Base-by-base conservation (phyloP, 306 rosid species). In the Cotoneaster glaucophyllus region DNA sequence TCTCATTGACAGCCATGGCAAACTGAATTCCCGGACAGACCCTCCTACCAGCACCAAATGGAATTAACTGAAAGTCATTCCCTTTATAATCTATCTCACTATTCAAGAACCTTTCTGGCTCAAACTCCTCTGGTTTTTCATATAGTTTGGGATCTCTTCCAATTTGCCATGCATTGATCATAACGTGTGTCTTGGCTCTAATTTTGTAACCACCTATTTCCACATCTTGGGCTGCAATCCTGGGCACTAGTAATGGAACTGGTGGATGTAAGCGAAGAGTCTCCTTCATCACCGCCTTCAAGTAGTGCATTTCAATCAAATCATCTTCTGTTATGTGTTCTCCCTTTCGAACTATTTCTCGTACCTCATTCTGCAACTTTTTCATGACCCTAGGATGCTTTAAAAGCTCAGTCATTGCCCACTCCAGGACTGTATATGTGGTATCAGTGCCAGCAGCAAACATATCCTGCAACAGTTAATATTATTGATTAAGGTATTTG, bases 231-330 rank as follows among this genome's bases (percentile, higher is more conserved):
- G 31, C 31, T 12, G 77, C 63, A 15, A 34, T 21, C 22, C 73
- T 52, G 26, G 80, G 74, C 10, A 67, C 0, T 52, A 67, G 37
- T 43, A 76, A 39, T 22, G 80, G 80, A 66, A 54, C 2, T 14
- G 80, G 73, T n/a, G 80, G 58, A 56, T 76, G 73, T 9, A 76
- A 67, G 13, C 74, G 56, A 48, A 76, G 74, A 18, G 73, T 76
- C 66, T 76, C 80, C 43, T 85, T 85, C 19, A 87, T 21, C 28
- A 85, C 86, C 0, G 87, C 93, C 39, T 76, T 76, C 59, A 76
- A 67, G 44, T 76, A 76, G 15, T 2, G 54, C 80, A 76, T 76
- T 32, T 25, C 44, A 1, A 11, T 28, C 59, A 74, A 41, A 61
- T 62, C 77, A 44, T 62, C 37, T 61, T 74, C 77, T 28, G 61